Base-by-base conservation (phyloP, 1,139 yeast genomes). In the Debaryomyces sp. region DNA sequence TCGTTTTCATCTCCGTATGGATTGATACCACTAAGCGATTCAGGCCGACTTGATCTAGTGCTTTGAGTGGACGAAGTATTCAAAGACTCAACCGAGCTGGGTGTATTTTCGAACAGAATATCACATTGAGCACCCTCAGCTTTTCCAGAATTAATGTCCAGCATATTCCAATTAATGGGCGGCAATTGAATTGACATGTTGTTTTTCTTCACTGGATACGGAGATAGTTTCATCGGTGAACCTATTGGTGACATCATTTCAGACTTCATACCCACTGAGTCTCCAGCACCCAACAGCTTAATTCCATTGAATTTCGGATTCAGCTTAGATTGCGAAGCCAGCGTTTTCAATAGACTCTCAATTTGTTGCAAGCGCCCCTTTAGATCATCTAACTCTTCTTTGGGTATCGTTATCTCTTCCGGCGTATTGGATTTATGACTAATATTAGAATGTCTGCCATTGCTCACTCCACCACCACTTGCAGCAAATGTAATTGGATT, bases 1-100 rank as follows among this genome's bases (percentile, higher is more conserved):
- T 67, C 72, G 6, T 59, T 52, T 1, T 55, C 57, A 32, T 55
- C 54, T 18, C 53, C 57, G 49, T 61, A 66, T 1, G 73, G 73
- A 43, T 67, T 63, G 12, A 56, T 21, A 34, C 42, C 34, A 22
- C 9, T 17, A 5, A 45, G 37, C 12, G 32, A 27, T 8, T 34
- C 30, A 8, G 32, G 6, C 3, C 21, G 1, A 22, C 27, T 27
- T 5, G 34, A 17, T 17, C 43, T n/a, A 12, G 23, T n/a, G 8
- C 26, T 23, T 8, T 18, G 26, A 8, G 35, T 41, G 2, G 30
- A 41, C 4, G 27, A 41, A 13, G 30, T 12, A 9, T 29, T 41
- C 21, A 30, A 13, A 2, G 36, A 41, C 13, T 30, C 43, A 41
- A 32, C 18, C n/a, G 43, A 17, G 12, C 21, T 41, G 6, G 35